Percentiles rank a stretch among this genome's conserved stretches.
Conservation (phyloP, 495 filamentous ascomycete species). For the Venustampulla echinocandica region DNA sequence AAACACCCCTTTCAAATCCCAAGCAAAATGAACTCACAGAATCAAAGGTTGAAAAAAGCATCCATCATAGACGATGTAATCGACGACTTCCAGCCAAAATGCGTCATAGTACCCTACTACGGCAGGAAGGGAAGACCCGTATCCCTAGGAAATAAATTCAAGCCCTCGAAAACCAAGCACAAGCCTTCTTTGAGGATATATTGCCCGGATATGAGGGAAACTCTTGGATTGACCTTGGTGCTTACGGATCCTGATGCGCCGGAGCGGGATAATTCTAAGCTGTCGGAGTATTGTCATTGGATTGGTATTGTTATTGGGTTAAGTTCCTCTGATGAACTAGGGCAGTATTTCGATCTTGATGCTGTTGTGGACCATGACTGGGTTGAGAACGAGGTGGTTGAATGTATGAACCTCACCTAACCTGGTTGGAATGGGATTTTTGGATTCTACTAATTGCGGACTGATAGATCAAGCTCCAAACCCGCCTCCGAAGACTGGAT, state of each 20-base stretch:
- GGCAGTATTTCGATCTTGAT: not conserved
- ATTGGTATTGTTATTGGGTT: conserved; percentile 36
- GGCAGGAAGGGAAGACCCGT: conserved; percentile 34
- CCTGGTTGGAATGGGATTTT: not conserved
- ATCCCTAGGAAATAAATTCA: conserved; percentile 52
- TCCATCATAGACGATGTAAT: conserved; percentile 55
- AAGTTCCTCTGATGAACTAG: not conserved
- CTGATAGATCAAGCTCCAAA: conserved; percentile 40
- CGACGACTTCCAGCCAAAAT: conserved; percentile 51
- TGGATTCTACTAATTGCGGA: not conserved
- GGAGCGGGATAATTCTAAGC: conserved; percentile 52
- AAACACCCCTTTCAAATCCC: too few species aligned
- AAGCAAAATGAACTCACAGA: too few species aligned
- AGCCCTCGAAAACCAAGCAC: conserved; percentile 40
- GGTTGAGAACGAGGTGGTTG: conserved; percentile 7
- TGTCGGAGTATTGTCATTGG: conserved; percentile 69
- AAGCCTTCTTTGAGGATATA: conserved; percentile 39
- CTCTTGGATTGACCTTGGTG: conserved; percentile 29
- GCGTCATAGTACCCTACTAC: conserved; percentile 45
- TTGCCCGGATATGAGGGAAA: conserved; percentile 11
- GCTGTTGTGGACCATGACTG: not conserved
- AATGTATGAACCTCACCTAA: conserved; percentile 17
- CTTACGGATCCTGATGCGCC: conserved; percentile 67
- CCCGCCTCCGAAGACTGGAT: conserved; percentile 56
- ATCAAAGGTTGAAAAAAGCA: too few species aligned